Evolutionary conservation across 2,329 filamentous ascomycete genomes (phyloP), one percentile per base, ranked within the genome.

Genomic region (Colletotrichum tabaci): DNA sequence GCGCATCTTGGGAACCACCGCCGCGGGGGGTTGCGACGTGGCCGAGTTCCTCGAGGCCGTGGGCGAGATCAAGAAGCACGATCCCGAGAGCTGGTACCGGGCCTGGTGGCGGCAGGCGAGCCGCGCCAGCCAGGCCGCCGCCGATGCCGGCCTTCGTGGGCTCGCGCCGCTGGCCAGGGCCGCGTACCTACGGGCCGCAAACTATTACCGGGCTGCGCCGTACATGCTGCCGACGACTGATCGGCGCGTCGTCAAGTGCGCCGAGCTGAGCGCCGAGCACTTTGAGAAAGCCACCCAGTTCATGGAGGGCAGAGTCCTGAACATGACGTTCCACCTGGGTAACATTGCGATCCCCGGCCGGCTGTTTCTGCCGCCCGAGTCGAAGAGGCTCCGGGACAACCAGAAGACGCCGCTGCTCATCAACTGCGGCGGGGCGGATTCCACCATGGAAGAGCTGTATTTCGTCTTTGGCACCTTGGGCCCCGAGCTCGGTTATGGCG

Each of bases 381-480:
- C 60, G 4, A 74, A 74, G 30, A 57, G 77, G 0, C 72, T 63
- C 21, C 23, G n/a, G 66, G 0, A 35, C 4, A 30, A 62, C 73
- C 49, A 82, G 80, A 74, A 77, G 75, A 3, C 38, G 30, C 82
- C 83, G 0, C 47, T 84, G n/a, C 64, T 85, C 7, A 49, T 86
- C 38, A 76, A 79, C 46, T 74, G 66, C 0, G 77, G 77, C 8
- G 84, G 84, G 0, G 75, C 61, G 6, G 84, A 86, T 72, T 79
- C 80, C 0, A 78, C 73, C 0, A 77, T 82, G 53, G 84, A 86
- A 67, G 84, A 86, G 64, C 57, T 86, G 0, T 85, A 82, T 74
- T 83, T 79, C 68, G 53, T 81, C 3, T 67, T 73, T 18, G 64
- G 76, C 0, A 74, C 77, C 1, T 74, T 46, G 0, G 83, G 74